These are phyloP conservation scores for Myriosclerotinia curreyana DNA, from an alignment of 2,329 filamentous ascomycete genomes.

Conservation along the genomic window DNA sequence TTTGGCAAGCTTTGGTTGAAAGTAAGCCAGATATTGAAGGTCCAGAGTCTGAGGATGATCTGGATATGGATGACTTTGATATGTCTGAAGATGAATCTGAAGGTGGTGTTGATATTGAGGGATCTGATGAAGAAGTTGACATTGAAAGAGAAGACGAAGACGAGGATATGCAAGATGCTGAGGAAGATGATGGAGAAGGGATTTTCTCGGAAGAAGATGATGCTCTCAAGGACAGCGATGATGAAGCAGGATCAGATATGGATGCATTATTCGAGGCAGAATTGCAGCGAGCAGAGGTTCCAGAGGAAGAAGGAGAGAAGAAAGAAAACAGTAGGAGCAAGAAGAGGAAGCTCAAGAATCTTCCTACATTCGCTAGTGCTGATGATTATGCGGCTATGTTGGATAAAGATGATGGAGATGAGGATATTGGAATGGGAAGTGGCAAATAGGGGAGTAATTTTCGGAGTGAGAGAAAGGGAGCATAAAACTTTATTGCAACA, in stretches of 20 bases:
- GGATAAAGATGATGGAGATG: constrained; percentile 62
- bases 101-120: constrained; percentile 46
- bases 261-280: constrained; percentile 43
- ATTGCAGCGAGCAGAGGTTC: constrained; percentile 39
- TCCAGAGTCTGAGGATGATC: constrained; percentile 50
- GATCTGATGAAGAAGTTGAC: constrained; percentile 42
- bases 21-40: constrained; percentile 75
- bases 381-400: constrained; percentile 92
- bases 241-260: constrained; percentile 53
- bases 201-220: constrained; percentile 41
- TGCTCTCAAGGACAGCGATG: constrained; percentile 43
- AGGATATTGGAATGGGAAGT: constrained; percentile 29
- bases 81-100: constrained; percentile 49
- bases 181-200: constrained; percentile 34
- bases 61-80: constrained; percentile 53
- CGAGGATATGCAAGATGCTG: constrained; percentile 20
- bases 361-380: constrained; percentile 88
- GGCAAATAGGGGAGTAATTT: constrained; percentile 3
- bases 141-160: constrained; percentile 35
- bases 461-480: neutral
- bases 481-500: neutral
- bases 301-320: constrained; percentile 39
- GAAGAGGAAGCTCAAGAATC: constrained; percentile 78
- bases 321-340: constrained; percentile 52
- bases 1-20: constrained; percentile 87